Base-by-base conservation (phyloP, 805 yeast genomes). In the Ogataea nakhonphanomensis region DNA sequence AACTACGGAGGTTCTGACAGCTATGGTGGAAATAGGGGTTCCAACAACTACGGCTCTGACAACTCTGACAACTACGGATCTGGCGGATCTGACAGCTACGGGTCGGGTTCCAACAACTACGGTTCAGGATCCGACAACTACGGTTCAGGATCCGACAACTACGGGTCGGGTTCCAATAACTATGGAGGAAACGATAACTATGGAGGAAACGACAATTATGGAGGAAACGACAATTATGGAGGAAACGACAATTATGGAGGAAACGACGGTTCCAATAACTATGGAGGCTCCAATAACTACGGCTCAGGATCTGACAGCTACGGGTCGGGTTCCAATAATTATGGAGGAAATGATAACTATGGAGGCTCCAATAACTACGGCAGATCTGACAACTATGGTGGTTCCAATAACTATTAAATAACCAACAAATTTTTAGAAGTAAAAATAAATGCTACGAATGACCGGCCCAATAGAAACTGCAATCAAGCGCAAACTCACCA, bases 401-500 rank as follows among this genome's bases (percentile, higher is more conserved):
- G 39, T 8, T 36, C 39, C 30, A 30, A 37, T 30, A 33, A 38
- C 30, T 38, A 32, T 30, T 32, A 38, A 38, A 22, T 38, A 32
- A 8, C 25, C 9, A 28, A 8, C 28, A 38, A 28, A 32, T 30
- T 38, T 33, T 38, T 31, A 9, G 5, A 28, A 17, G 23, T 12
- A 14, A 8, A 13, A 33, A 30, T 37, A 27, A 30, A 38, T 38
- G 42, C 37, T 38, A 32, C 37, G 42, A 31, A 38, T 38, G 42
- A 37, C 41, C 13, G 44, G 36, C 25, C 49, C 37, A 23, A 39
- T 43, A 7, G 56, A 66, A 6, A 69, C 71, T 5, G 81, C 84
- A 5, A 66, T 78, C n/a, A 79, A 79, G 41, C 55, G 58, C 26
- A 55, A 66, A 30, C 78, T 81, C 28, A 59, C 64, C 28, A 45